Conservation (phyloP, 1,284 basidiomycete species). For the Apiotrichum montevideense region DNA sequence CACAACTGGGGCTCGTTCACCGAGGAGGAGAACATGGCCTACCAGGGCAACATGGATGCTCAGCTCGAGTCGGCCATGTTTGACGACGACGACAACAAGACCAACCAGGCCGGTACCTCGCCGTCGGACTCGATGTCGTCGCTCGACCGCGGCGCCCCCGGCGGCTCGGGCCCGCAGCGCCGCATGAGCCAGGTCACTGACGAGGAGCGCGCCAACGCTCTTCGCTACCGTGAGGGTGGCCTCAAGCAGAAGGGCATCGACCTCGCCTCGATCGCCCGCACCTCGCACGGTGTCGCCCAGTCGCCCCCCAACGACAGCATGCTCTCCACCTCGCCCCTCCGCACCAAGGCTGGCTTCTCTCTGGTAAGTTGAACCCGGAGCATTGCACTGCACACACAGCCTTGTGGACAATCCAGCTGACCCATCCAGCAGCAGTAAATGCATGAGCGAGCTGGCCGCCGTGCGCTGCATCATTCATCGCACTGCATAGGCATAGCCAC, state of each 20-base stretch:
- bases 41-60: constrained; percentile 25
- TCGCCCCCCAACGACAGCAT: constrained; percentile 53
- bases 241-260: constrained; percentile 52
- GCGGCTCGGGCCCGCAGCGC: constrained; percentile 22
- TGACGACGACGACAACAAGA: constrained; percentile 37
- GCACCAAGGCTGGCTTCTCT: constrained; percentile 33
- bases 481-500: background rate
- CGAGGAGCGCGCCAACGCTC: constrained; percentile 56
- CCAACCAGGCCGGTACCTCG: constrained; percentile 1
- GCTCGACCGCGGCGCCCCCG: constrained; percentile 12
- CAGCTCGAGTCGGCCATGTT: constrained; percentile 45
- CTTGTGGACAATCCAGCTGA: too few relatives aligned
- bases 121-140: constrained; percentile 9
- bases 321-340: constrained; percentile 47
- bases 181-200: constrained; percentile 51
- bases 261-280: constrained; percentile 70
- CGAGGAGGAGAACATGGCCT: constrained; percentile 57
- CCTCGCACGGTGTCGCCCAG: constrained; percentile 64
- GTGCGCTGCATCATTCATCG: constrained; percentile 1
- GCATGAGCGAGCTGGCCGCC: background rate
- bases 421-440: constrained; percentile 2
- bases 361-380: constrained; percentile 13
- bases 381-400: too few relatives aligned
- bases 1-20: constrained; percentile 75
- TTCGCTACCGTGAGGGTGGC: constrained; percentile 38